Conservation (phyloP, 208 protist species). For the Trichomonas vaginalis region DNA sequence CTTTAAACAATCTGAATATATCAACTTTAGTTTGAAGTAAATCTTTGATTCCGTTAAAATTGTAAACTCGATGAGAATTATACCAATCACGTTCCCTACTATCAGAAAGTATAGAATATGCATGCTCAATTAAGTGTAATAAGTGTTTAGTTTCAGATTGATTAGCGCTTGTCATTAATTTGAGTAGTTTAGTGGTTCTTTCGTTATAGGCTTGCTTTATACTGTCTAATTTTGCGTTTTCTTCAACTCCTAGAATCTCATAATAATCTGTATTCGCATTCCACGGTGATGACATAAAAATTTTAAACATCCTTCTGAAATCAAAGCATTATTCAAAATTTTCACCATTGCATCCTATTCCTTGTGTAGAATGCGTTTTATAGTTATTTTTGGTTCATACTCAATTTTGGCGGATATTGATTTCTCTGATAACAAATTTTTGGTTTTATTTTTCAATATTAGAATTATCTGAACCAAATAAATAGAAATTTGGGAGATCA, state of each 20-base stretch:
- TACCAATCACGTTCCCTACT: background rate
- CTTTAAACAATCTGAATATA: background rate
- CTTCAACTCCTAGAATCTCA: background rate
- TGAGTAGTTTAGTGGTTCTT: background rate
- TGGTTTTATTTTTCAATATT: too few relatives aligned
- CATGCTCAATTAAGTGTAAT: conserved; percentile 3
- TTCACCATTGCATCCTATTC: too few relatives aligned
- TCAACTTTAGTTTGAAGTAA: background rate
- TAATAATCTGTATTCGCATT: conserved; percentile 14
- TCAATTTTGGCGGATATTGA: too few relatives aligned
- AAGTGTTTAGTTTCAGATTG: background rate
- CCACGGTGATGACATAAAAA: background rate
- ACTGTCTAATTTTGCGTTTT: background rate
- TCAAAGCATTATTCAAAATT: too few relatives aligned
- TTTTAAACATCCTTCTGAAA: too few relatives aligned
- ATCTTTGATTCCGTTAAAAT: background rate
- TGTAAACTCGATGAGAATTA: background rate
- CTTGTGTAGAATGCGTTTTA: too few relatives aligned
- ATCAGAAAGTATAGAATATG: background rate
- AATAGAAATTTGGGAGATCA: too few relatives aligned
- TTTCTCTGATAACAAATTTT: too few relatives aligned
- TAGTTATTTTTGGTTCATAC: too few relatives aligned
- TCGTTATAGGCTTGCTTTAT: background rate
- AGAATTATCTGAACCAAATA: too few relatives aligned
- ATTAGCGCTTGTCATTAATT: background rate